Base-by-base conservation (phyloP, 352 stramenopile species). In the Phytophthora cryptogea region DNA sequence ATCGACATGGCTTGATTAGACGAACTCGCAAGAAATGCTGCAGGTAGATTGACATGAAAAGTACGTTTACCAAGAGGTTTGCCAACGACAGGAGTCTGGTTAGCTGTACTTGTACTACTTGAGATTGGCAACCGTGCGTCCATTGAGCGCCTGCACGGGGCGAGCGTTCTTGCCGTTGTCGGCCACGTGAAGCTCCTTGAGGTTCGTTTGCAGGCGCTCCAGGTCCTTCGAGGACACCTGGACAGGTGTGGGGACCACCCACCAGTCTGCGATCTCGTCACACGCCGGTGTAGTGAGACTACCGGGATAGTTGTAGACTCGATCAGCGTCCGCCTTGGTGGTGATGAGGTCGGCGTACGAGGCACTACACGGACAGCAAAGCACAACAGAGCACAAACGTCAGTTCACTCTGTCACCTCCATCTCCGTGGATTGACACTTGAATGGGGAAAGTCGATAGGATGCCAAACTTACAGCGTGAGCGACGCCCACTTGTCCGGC, bases 241-340 rank as follows among this genome's bases (percentile, higher is more conserved):
- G 30, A 85, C 46, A 5, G 70, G 70, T 36, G 63, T 71, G 39
- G 69, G 55, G 31, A 87, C 44, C 32, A 88, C 70, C 72, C 74
- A 88, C 78, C 75, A 85, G 53, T 83, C 68, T n/a, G 83, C 74
- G 20, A 68, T 70, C 56, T 87, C 77, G 17, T 55, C 45, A 45
- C 77, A 87, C 9, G 59, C 46, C 5, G 77, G 77, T 2, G 74
- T 81, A 9, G 74, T 87, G 39, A 84, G 67, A 17, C 74, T 85
- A 10, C 74, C 77, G 2, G 72, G 46, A 62, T 87, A 87, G 70
- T 87, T 87, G 51, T 69, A 78, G 8, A 70, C 39, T 9, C 44
- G 58, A 16, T 66, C 49, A 4, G 39, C 39, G 42, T 65, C 17
- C 26, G 27, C 48, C 11, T 47, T 66, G 7, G 26, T 59, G 40